These are phyloP conservation scores for Russula virescens DNA, from an alignment of 768 basidiomycete genomes.

Conservation along the genomic window DNA sequence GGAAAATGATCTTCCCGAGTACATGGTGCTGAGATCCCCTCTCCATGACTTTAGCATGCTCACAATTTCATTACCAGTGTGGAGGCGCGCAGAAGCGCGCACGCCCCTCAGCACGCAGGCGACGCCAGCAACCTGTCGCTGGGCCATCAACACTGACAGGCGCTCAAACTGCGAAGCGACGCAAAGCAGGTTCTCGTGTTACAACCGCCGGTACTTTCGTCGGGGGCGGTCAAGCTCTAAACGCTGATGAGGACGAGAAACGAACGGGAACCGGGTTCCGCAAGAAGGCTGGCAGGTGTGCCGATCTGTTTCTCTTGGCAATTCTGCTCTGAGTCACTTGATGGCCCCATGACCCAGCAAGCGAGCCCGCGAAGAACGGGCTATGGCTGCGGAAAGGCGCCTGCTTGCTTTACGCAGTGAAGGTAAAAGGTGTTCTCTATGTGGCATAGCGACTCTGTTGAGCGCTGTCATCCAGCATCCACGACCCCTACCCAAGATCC, in stretches of 20 bases:
- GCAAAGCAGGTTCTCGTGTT: constrained; percentile 68
- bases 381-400: constrained; percentile 65
- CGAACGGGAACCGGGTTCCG: constrained; percentile 57
- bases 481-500: not conserved
- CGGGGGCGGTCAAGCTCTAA: constrained; percentile 50
- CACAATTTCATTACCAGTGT: constrained; percentile 42
- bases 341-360: constrained; percentile 43
- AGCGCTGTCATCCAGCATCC: constrained; percentile 2
- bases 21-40: constrained; percentile 46
- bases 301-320: not conserved
- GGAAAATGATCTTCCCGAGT: constrained; percentile 64
- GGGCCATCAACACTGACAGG: constrained; percentile 55
- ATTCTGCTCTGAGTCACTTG: not conserved
- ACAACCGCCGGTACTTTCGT: constrained; percentile 54
- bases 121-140: constrained; percentile 36
- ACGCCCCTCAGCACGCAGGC: constrained; percentile 47
- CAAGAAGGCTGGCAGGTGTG: constrained; percentile 63
- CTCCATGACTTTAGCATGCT: not conserved
- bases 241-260: constrained; percentile 35
- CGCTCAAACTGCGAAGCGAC: constrained; percentile 56
- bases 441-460: not conserved
- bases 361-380: constrained; percentile 72
- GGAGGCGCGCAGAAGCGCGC: constrained; percentile 69
- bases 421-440: constrained; percentile 25
- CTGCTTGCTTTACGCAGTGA: constrained; percentile 41